phyloP scores from a whole-genome alignment of 139 green algal genomes.

The Volvox africanus region DNA sequence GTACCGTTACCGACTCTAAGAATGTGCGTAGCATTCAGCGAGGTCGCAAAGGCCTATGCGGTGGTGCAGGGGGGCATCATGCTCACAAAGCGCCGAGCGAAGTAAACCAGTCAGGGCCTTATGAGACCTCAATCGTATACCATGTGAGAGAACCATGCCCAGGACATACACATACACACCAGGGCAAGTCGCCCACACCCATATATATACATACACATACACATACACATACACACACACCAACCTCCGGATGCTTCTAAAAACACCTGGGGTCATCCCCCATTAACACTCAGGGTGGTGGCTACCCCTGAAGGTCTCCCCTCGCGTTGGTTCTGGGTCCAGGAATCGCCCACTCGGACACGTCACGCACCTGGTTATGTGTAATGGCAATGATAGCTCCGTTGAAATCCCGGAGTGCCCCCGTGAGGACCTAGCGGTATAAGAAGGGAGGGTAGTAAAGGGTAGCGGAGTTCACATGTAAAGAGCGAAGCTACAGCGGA shows the following conservation, averaged over 20 bases:
- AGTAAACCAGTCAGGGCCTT: neutral
- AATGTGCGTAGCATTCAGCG: constrained; percentile 68
- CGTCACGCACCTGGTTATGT: constrained; percentile 55
- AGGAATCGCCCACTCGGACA: neutral
- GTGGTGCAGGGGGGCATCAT: constrained; percentile 3
- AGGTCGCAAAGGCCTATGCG: constrained; percentile 60
- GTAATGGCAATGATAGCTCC: constrained; percentile 75
- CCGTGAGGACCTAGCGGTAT: constrained; percentile 40
- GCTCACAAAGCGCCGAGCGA: neutral
- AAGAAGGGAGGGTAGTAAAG: neutral
- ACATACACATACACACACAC: neutral
- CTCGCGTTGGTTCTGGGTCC: neutral
- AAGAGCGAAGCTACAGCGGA: no score
- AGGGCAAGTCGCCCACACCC: neutral
- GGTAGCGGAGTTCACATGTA: neutral
- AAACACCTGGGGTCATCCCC: neutral
- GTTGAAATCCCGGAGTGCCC: constrained; percentile 62
- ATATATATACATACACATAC: neutral
- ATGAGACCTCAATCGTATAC: neutral
- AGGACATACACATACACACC: neutral
- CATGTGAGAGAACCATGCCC: no score
- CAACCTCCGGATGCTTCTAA: no score
- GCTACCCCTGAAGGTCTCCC: neutral
- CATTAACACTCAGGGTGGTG: neutral
- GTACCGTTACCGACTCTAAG: constrained; percentile 59